phyloP scores from a whole-genome alignment of 139 green algal species.

The Gonium pectorale region DNA sequence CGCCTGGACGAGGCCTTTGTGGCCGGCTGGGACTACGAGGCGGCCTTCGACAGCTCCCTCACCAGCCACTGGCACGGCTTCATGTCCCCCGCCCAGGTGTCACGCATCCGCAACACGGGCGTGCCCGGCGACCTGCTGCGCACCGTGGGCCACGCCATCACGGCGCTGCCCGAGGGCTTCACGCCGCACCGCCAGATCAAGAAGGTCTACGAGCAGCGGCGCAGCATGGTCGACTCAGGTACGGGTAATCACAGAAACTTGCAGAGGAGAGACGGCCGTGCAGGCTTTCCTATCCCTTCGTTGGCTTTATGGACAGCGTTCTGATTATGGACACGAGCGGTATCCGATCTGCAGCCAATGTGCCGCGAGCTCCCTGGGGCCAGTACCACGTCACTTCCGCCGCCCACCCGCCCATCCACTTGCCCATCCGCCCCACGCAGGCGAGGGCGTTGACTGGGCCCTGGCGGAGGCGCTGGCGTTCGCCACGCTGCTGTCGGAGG shows the following conservation, averaged over 20 bases:
- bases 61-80: constrained; percentile 92
- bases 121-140: constrained; percentile 68
- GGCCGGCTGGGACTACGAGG: constrained; percentile 84
- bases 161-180: constrained; percentile 88
- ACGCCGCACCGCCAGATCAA: constrained; percentile 78
- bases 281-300: too few species aligned
- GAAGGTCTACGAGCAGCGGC: constrained; percentile 87
- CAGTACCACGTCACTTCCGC: background rate
- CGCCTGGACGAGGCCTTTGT: constrained; percentile 89
- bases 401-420: too few species aligned
- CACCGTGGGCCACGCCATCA: constrained; percentile 87
- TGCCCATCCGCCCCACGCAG: background rate
- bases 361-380: too few species aligned
- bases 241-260: too few species aligned
- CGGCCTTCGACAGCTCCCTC: constrained; percentile 87
- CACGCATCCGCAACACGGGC: constrained; percentile 94
- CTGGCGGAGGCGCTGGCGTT: constrained; percentile 97
- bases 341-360: too few species aligned
- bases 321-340: too few species aligned
- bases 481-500: constrained; percentile 93
- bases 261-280: too few species aligned
- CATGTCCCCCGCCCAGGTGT: constrained; percentile 89
- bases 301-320: too few species aligned
- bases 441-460: constrained; percentile 91
- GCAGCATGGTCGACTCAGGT: constrained; percentile 82